Percentiles rank a stretch among this genome's conserved stretches.
These are phyloP conservation scores for Wickerhamomyces sp. DNA, from an alignment of 1,139 yeast genomes.

Conservation along the genomic window DNA sequence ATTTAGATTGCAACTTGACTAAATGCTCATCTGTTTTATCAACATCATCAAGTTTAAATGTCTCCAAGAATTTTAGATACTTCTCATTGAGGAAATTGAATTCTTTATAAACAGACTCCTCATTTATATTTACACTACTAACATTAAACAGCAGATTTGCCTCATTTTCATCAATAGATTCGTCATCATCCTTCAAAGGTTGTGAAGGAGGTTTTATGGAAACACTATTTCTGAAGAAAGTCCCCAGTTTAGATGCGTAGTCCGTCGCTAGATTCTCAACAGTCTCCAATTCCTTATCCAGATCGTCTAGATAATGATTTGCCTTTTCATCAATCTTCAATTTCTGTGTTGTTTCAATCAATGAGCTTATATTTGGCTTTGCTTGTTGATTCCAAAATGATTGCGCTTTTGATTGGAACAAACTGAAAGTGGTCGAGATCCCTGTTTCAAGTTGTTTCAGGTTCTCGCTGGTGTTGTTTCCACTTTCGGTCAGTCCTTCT, in stretches of 20 bases:
- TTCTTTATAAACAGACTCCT: background rate
- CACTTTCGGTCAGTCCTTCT: background rate
- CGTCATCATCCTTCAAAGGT: conserved; percentile 12
- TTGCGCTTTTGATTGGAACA: conserved; percentile 16
- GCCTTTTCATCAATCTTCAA: conserved; percentile 35
- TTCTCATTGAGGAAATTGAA: conserved; percentile 17
- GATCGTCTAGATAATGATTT: conserved; percentile 53
- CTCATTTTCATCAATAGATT: conserved; percentile 31
- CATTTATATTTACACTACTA: conserved; percentile 14
- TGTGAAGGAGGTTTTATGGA: conserved; percentile 32
- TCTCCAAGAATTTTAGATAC: conserved; percentile 29
- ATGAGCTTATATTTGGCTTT: background rate
- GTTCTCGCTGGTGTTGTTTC: conserved; percentile 29
- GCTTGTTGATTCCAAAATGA: conserved; percentile 1
- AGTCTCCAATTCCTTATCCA: conserved; percentile 64
- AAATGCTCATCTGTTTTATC: conserved; percentile 44
- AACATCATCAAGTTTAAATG: conserved; percentile 37
- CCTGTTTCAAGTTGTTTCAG: conserved; percentile 30
- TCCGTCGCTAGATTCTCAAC: conserved; percentile 61
- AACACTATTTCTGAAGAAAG: conserved; percentile 52
- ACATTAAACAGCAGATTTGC: conserved; percentile 41
- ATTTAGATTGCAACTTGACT: conserved; percentile 35
- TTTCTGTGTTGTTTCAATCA: conserved; percentile 2
- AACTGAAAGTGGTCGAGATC: conserved; percentile 20
- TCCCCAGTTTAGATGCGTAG: conserved; percentile 53